Base-by-base conservation (phyloP, 2,329 filamentous ascomycete genomes). In the Chrysosporium keratinophilum region DNA sequence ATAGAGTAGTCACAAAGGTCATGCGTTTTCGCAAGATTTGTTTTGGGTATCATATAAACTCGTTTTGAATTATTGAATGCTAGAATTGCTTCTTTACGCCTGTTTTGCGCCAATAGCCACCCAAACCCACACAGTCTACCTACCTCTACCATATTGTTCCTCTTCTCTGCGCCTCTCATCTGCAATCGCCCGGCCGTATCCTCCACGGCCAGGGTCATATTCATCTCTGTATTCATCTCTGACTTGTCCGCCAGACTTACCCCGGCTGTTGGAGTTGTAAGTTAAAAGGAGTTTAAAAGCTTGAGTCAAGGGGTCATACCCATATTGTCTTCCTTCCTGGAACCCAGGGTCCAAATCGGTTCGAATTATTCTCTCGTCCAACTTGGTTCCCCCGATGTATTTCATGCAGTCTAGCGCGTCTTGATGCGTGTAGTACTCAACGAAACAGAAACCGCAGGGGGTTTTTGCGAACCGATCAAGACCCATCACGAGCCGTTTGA, bases 321-420 rank as follows among this genome's bases (percentile, higher is more conserved):
- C 93, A 69, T 96, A 98, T 74, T 98, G 93, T 57, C 93, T 81
- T 5, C 93, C 93, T 74, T 98, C 93, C 62, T 90, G 83, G 63
- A 98, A 98, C 1, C 93, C 93, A 33, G 94, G 90, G 66, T 98
- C 93, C 47, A 97, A 72, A 74, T 98, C 93, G 20, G 91, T 95
- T 56, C 93, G 80, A 66, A 98, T 96, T 66, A 98, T 85, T 63
- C 93, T 84, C 77, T 98, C 93, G 70, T 98, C 93, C 44, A 98
- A 80, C 76, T 98, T 98, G 35, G 93, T 98, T 55, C 93, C 93
- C 54, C 93, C 93, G 64, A 98, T 85, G 69, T 97, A 98, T 74
- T 97, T 98, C 83, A 98, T 84, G 72, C 91, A 97, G 69, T 98
- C 93, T 48, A 98, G 79, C 7, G 93, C 93, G 70, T 98, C 93